phyloP scores from a whole-genome alignment of 2,329 filamentous ascomycete genomes.

The Cladobotryum protrusum region DNA sequence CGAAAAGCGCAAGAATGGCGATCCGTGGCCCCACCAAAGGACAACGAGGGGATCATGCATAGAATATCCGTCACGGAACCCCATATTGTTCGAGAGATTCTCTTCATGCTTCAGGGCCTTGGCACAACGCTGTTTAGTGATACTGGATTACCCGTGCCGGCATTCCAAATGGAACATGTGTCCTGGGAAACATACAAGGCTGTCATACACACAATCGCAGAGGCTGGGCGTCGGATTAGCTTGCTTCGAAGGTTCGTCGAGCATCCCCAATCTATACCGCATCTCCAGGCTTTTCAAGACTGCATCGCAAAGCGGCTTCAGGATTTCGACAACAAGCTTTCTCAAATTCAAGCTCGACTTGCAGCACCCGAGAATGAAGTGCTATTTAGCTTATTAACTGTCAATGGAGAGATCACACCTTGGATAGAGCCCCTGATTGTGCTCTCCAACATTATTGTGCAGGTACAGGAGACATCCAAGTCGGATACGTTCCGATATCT shows the following conservation, averaged over 20 bases:
- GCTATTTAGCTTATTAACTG: slow-evolving; percentile 59
- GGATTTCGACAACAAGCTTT: slow-evolving; percentile 53
- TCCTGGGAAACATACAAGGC: slow-evolving; percentile 46
- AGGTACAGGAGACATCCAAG: slow-evolving; percentile 44
- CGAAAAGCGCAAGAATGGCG: slow-evolving; percentile 32
- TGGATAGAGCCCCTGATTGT: slow-evolving; percentile 50
- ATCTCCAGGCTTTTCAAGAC: slow-evolving; percentile 66
- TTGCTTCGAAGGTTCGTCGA: slow-evolving; percentile 40
- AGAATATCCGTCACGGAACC: slow-evolving; percentile 59
- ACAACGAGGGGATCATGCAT: slow-evolving; percentile 26
- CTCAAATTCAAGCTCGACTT: slow-evolving; percentile 53
- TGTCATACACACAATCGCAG: slow-evolving; percentile 40
- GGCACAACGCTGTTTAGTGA: slow-evolving; percentile 63
- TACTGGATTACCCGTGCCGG: slow-evolving; percentile 31
- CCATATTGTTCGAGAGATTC: slow-evolving; percentile 65
- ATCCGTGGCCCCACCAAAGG: slow-evolving; percentile 26
- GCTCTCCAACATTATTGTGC: slow-evolving; percentile 56
- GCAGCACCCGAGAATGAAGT: slow-evolving; percentile 47
- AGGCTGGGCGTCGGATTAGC: slow-evolving; percentile 39
- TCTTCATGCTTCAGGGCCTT: slow-evolving; percentile 81
- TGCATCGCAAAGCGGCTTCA: slow-evolving; percentile 52
- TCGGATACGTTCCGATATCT: slow-evolving; percentile 64
- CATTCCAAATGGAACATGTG: slow-evolving; percentile 42
- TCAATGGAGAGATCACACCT: slow-evolving; percentile 52
- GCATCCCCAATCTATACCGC: slow-evolving; percentile 43